These are phyloP conservation scores for Steccherinum ochraceum DNA, from an alignment of 768 basidiomycete species.

Conservation along the genomic window DNA sequence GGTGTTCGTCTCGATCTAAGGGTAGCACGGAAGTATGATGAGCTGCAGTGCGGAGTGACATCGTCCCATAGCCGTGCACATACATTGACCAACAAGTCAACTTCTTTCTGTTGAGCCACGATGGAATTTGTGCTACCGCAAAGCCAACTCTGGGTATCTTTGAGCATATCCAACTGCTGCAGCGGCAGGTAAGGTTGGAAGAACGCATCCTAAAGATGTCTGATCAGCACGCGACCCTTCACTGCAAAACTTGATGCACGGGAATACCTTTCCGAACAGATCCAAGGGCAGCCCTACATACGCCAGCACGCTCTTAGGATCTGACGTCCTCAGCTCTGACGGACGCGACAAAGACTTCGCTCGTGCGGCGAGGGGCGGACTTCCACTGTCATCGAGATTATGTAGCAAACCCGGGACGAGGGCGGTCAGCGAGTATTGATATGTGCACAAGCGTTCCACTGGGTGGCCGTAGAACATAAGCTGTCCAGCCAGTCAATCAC, in stretches of 20 bases:
- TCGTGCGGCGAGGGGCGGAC: conserved; percentile 63
- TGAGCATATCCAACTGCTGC: conserved; percentile 88
- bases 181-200: conserved; percentile 97
- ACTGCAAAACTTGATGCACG: conserved; percentile 40
- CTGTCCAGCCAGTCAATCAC: conserved; percentile 44
- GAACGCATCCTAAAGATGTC: conserved; percentile 81
- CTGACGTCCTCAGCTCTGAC: conserved; percentile 80
- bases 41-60: no score
- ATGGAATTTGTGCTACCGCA: conserved; percentile 96
- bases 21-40: no score
- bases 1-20: conserved; percentile 80
- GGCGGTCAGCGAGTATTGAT: conserved; percentile 95
- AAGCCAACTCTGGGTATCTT: conserved; percentile 76
- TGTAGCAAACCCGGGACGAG: conserved; percentile 87
- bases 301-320: conserved; percentile 83
- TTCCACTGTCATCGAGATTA: conserved; percentile 86
- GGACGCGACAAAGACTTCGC: conserved; percentile 63
- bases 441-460: conserved; percentile 92
- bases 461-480: conserved; percentile 97
- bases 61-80: no score
- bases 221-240: not conserved
- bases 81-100: conserved; percentile 89
- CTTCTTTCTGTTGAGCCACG: conserved; percentile 86
- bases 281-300: conserved; percentile 93
- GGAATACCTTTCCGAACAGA: conserved; percentile 89